Conservation (phyloP, 75 land plant genomes). For the Ceratopteris richardii region DNA sequence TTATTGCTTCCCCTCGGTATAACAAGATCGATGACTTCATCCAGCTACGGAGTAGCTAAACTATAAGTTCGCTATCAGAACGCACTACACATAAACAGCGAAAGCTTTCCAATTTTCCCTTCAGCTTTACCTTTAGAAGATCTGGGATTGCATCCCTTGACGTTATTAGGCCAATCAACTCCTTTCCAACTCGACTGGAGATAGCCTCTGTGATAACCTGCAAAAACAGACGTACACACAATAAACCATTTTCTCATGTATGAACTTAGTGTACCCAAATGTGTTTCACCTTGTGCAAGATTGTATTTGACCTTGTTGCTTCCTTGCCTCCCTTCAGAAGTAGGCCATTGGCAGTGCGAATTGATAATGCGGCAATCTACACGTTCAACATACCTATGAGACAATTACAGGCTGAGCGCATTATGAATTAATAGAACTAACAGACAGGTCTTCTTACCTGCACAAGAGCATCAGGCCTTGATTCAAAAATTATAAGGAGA, state of each 20-base stretch:
- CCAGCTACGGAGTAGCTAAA: slow-evolving; percentile 15
- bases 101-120: neutral
- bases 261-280: neutral
- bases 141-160: slow-evolving; percentile 34
- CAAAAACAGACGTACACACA: slow-evolving; percentile 8
- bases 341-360: slow-evolving; percentile 94
- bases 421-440: no score
- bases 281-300: slow-evolving; percentile 70
- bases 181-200: slow-evolving; percentile 19
- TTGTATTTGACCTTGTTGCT: slow-evolving; percentile 78
- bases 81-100: no score
- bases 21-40: slow-evolving; percentile 97
- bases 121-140: slow-evolving; percentile 25
- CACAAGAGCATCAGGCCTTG: slow-evolving; percentile 95
- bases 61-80: no score
- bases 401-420: no score
- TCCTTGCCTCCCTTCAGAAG: slow-evolving; percentile 96
- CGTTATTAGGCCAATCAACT: slow-evolving; percentile 33
- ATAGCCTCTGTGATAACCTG: slow-evolving; percentile 49
- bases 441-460: slow-evolving; percentile 43
- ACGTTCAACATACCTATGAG: neutral
- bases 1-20: slow-evolving; percentile 96
- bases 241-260: slow-evolving; percentile 10
- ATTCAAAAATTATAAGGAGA: slow-evolving; percentile 83
- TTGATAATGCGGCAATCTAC: slow-evolving; percentile 89